Evolutionary conservation across 208 protist species (phyloP).

Genomic region (Trypanosomatidae sp.): DNA sequence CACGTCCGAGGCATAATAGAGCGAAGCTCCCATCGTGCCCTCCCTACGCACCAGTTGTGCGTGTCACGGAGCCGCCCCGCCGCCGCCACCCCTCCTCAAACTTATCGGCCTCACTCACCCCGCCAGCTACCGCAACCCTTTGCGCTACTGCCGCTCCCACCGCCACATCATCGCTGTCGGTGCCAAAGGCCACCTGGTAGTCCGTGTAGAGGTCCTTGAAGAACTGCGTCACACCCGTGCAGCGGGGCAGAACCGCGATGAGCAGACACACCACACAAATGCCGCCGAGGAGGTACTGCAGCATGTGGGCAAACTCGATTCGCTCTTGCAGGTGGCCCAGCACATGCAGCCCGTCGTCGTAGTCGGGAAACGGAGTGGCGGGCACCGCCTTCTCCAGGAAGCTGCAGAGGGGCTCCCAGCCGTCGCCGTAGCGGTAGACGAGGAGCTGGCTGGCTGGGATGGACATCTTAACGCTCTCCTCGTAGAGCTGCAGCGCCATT

Average conservation of each 20-base stretch:
- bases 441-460: conserved; percentile 47
- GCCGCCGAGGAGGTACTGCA: conserved; percentile 31
- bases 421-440: conserved; percentile 68
- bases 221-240: conserved; percentile 7
- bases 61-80: conserved; percentile 28
- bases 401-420: conserved; percentile 69
- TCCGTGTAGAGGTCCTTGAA: conserved; percentile 29
- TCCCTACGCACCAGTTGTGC: too few species aligned
- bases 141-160: too few species aligned
- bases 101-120: conserved; percentile 15
- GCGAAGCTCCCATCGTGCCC: too few species aligned
- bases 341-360: conserved; percentile 57
- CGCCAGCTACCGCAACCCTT: too few species aligned
- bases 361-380: conserved; percentile 53
- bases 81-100: conserved; percentile 29
- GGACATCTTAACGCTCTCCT: conserved; percentile 51
- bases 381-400: conserved; percentile 71
- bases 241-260: conserved; percentile 25
- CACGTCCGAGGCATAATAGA: too few species aligned
- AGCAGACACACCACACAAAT: conserved; percentile 17
- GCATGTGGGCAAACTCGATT: conserved; percentile 52
- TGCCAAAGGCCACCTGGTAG: conserved; percentile 31
- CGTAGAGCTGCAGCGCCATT: conserved; percentile 48
- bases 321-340: conserved; percentile 62
- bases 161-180: too few species aligned